Percentiles rank a stretch among this genome's conserved stretches.
Evolutionary conservation across 176 grass and related monocot species (phyloP).

Genomic region (Triticum aestivum): DNA sequence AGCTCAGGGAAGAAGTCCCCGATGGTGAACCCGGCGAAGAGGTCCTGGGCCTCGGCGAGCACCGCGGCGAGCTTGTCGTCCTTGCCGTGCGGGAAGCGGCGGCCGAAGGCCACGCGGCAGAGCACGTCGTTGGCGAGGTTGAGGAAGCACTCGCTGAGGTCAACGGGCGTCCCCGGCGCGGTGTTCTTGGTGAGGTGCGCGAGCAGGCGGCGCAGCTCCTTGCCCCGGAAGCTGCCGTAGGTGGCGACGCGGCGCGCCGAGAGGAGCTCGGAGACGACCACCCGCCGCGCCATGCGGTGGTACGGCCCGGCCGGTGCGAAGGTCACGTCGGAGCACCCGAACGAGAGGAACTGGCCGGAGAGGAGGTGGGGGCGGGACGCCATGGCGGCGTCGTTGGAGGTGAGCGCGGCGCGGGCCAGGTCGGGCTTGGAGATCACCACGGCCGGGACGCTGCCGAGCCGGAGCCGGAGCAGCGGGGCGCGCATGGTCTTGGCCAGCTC

Average conservation of each 20-base stretch:
- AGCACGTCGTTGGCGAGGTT: slow-evolving; percentile 15
- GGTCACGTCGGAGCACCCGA: slow-evolving; percentile 4
- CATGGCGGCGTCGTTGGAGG: slow-evolving; percentile 2
- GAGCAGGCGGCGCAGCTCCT: background rate
- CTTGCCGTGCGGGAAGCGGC: slow-evolving; percentile 1
- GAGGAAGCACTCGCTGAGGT: slow-evolving; percentile 18
- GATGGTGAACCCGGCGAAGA: background rate
- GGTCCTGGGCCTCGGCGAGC: slow-evolving; percentile 13
- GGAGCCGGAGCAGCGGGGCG: background rate
- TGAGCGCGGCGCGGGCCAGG: slow-evolving; percentile 13
- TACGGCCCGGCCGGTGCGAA: background rate
- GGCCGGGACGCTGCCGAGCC: background rate
- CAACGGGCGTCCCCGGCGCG: background rate
- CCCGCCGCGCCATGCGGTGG: background rate
- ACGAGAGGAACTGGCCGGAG: background rate
- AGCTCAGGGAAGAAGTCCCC: slow-evolving; percentile 7
- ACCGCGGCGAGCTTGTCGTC: background rate
- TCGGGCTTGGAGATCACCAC: slow-evolving; percentile 4
- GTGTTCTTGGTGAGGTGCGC: slow-evolving; percentile 8
- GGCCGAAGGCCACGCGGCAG: slow-evolving; percentile 3
- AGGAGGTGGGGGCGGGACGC: slow-evolving; percentile 7
- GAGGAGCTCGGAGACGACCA: slow-evolving; percentile 14
- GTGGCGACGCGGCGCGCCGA: background rate
- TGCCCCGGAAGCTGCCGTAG: background rate
- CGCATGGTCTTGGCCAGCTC: background rate